A percentile compares a stretch with the other conserved stretches of the same genome.
Evolutionary conservation across 2,329 filamentous ascomycete species (phyloP).

Genomic region (Aspergillus brunneoviolaceus): DNA sequence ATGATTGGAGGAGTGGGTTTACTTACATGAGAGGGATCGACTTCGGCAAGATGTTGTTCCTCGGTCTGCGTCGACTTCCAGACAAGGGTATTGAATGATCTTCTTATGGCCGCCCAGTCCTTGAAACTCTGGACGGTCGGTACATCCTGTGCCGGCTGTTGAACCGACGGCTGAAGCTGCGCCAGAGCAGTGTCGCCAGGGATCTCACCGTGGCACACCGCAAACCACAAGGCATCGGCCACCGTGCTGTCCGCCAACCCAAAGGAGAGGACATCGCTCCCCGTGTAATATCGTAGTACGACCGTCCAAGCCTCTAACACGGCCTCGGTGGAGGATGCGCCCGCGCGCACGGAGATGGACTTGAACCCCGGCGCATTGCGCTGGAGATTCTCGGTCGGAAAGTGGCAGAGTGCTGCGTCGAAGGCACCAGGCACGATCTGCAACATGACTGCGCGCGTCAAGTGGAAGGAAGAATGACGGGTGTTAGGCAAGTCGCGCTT

Average conservation of each 20-base stretch:
- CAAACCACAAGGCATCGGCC: neutral
- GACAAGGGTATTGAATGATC: slow-evolving; percentile 12
- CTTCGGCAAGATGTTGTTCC: neutral
- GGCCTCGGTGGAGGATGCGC: neutral
- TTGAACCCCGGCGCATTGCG: slow-evolving; percentile 6
- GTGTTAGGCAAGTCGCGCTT: neutral
- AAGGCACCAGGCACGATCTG: slow-evolving; percentile 9
- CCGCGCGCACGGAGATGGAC: slow-evolving; percentile 6
- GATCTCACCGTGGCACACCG: slow-evolving; percentile 13
- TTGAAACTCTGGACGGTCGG: neutral
- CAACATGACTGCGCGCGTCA: slow-evolving; percentile 11
- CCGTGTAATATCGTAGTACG: slow-evolving; percentile 13
- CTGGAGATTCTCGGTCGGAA: slow-evolving; percentile 14
- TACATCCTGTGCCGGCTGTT: neutral
- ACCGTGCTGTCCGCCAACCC: slow-evolving; percentile 5
- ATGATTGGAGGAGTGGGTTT: neutral
- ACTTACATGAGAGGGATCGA: slow-evolving; percentile 12
- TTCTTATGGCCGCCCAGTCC: slow-evolving; percentile 11
- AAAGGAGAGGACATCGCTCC: slow-evolving; percentile 12
- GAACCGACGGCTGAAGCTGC: neutral
- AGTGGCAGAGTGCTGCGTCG: slow-evolving; percentile 11
- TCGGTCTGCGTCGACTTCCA: slow-evolving; percentile 7
- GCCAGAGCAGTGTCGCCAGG: slow-evolving; percentile 2
- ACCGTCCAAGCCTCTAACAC: slow-evolving; percentile 10
- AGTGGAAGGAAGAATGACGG: neutral